Percentiles rank a stretch among this genome's conserved stretches.
These are phyloP conservation scores for Lithocarpus polystachyus DNA, from an alignment of 306 rosid genomes.

Conservation along the genomic window DNA sequence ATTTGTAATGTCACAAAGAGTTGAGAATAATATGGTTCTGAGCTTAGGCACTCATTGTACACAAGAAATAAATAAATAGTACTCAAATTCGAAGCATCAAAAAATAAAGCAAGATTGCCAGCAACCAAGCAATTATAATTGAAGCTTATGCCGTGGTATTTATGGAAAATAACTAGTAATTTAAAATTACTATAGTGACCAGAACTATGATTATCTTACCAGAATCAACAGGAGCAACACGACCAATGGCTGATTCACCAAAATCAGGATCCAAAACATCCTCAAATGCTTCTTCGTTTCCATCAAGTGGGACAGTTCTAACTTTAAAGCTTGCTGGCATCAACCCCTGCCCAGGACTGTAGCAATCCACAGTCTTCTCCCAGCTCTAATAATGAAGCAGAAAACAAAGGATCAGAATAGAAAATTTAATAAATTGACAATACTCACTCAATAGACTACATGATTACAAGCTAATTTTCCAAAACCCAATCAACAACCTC, in stretches of 20 bases:
- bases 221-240: constrained; percentile 93
- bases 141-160: not conserved
- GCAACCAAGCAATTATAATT: not conserved
- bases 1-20: not conserved
- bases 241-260: constrained; percentile 97
- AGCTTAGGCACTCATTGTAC: not conserved
- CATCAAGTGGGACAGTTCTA: constrained; percentile 62
- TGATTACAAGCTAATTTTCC: not conserved
- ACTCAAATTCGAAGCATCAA: not conserved
- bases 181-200: not conserved
- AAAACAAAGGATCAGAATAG: constrained; percentile 6
- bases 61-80: not conserved
- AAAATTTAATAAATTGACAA: constrained; percentile 7
- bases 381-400: constrained; percentile 56
- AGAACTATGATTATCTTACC: constrained; percentile 32
- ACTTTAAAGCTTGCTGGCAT: constrained; percentile 98
- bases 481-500: not conserved
- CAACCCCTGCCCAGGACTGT: constrained; percentile 91
- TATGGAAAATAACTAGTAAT: not conserved
- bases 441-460: not conserved
- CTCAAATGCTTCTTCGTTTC: constrained; percentile 65
- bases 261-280: constrained; percentile 90
- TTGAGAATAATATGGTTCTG: not conserved
- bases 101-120: not conserved
- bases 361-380: constrained; percentile 90